These are phyloP conservation scores for Colletotrichum destructivum DNA, from an alignment of 2,329 filamentous ascomycete species.

Conservation along the genomic window DNA sequence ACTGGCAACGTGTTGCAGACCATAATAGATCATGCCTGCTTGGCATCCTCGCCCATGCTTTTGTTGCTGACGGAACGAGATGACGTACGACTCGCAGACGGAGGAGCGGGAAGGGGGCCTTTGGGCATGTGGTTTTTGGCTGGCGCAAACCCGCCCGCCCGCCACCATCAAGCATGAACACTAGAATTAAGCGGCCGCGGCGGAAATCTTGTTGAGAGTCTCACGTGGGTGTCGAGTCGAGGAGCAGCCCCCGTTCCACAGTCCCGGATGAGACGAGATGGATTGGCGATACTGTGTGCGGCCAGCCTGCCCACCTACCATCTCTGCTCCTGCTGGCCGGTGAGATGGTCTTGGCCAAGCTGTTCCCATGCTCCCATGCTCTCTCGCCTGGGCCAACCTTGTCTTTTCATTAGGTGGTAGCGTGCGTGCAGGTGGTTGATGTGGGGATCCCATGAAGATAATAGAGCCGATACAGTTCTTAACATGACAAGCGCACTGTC, in stretches of 20 bases:
- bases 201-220: conserved; percentile 40
- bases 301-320: conserved; percentile 3
- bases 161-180: conserved; percentile 32
- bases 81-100: conserved; percentile 38
- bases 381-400: conserved; percentile 35
- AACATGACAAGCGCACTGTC: conserved; percentile 14
- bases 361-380: conserved; percentile 39
- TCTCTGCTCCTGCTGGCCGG: conserved; percentile 12
- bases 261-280: conserved; percentile 30
- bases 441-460: conserved; percentile 41
- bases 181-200: conserved; percentile 24
- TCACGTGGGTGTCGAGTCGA: conserved; percentile 33
- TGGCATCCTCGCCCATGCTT: conserved; percentile 25
- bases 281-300: conserved; percentile 34
- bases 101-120: conserved; percentile 13
- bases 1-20: not conserved
- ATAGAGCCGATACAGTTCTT: conserved; percentile 27
- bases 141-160: conserved; percentile 35
- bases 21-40: conserved; percentile 40
- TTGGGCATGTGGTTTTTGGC: conserved; percentile 24
- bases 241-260: conserved; percentile 36
- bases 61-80: conserved; percentile 34
- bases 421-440: conserved; percentile 36
- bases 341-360: conserved; percentile 35
- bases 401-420: conserved; percentile 39